These are phyloP conservation scores for Trichoderma sp. DNA, from an alignment of 2,329 filamentous ascomycete species.

Conservation along the genomic window DNA sequence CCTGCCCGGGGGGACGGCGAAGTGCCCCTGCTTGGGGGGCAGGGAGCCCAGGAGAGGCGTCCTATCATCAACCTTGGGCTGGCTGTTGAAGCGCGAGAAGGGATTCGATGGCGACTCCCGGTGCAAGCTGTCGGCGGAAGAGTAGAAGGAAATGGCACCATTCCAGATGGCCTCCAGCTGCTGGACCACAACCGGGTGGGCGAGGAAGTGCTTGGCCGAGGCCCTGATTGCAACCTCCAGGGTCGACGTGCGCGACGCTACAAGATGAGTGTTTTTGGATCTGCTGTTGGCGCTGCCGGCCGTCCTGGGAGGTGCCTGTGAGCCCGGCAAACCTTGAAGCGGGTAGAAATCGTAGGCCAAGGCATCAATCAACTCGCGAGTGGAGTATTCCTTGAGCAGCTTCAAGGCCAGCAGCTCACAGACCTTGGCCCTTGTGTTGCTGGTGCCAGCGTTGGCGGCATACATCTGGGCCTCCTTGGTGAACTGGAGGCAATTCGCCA, in stretches of 20 bases:
- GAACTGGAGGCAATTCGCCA: slow-evolving; percentile 94
- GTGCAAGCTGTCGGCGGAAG: slow-evolving; percentile 81
- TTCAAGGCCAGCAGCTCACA: slow-evolving; percentile 91
- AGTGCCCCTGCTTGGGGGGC: slow-evolving; percentile 38
- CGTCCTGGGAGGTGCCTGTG: slow-evolving; percentile 44
- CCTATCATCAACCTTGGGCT: slow-evolving; percentile 46
- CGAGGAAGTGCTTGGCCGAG: slow-evolving; percentile 87
- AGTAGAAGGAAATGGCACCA: slow-evolving; percentile 92
- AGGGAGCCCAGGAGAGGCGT: slow-evolving; percentile 55
- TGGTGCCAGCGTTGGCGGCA: slow-evolving; percentile 81
- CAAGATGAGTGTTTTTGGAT: slow-evolving; percentile 52
- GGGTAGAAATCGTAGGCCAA: slow-evolving; percentile 95
- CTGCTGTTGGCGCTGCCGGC: slow-evolving; percentile 42
- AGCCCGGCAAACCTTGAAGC: slow-evolving; percentile 72
- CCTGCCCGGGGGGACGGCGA: slow-evolving; percentile 52
- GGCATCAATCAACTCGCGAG: slow-evolving; percentile 87
- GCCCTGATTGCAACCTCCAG: slow-evolving; percentile 91
- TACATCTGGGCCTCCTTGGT: slow-evolving; percentile 81
- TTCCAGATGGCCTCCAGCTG: slow-evolving; percentile 98
- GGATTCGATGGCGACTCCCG: slow-evolving; percentile 49
- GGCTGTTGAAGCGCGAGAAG: slow-evolving; percentile 34
- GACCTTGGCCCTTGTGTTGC: slow-evolving; percentile 80
- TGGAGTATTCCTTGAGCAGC: slow-evolving; percentile 84
- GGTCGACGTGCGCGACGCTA: slow-evolving; percentile 79
- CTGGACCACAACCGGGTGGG: slow-evolving; percentile 88